Conservation (phyloP, 257 asterid species). For the Scutellaria baicalensis region DNA sequence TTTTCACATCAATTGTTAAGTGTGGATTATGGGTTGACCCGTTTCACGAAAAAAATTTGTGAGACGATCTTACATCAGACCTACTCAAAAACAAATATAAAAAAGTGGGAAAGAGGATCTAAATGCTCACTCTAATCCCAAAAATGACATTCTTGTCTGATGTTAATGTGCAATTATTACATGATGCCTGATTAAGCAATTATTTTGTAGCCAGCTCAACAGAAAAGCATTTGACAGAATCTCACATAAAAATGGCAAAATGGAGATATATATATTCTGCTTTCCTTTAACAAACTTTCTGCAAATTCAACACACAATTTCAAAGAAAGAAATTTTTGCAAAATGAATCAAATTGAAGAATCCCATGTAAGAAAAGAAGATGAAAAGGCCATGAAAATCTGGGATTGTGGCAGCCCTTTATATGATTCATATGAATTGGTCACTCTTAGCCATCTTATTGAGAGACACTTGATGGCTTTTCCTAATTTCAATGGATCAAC, state of each 20-base stretch:
- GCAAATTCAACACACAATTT: not conserved
- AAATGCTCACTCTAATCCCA: not conserved
- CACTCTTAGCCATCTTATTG: conserved; percentile 46
- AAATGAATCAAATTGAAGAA: not conserved
- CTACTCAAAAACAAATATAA: too few relatives aligned
- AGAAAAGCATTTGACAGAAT: not conserved
- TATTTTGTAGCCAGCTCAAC: conserved; percentile 5
- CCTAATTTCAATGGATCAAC: conserved; percentile 32
- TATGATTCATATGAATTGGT: conserved; percentile 64
- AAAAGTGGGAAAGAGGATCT: not conserved
- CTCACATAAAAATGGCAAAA: not conserved
- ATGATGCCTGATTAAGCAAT: not conserved
- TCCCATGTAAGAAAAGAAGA: not conserved
- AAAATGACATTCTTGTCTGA: too few relatives aligned
- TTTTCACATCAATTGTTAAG: too few relatives aligned
- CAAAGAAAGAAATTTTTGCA: not conserved
- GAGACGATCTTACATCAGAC: too few relatives aligned
- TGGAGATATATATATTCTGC: not conserved
- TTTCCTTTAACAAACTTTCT: not conserved
- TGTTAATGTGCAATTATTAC: too few relatives aligned
- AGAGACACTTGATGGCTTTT: conserved; percentile 38
- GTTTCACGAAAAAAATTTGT: too few relatives aligned
- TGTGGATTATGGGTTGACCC: too few relatives aligned
- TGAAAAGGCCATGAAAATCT: conserved; percentile 9
- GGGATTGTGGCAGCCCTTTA: conserved; percentile 83